Percentiles rank a stretch among this genome's conserved stretches.
phyloP scores from a whole-genome alignment of 78 protist species.

The Dictyostelium purpureum region DNA sequence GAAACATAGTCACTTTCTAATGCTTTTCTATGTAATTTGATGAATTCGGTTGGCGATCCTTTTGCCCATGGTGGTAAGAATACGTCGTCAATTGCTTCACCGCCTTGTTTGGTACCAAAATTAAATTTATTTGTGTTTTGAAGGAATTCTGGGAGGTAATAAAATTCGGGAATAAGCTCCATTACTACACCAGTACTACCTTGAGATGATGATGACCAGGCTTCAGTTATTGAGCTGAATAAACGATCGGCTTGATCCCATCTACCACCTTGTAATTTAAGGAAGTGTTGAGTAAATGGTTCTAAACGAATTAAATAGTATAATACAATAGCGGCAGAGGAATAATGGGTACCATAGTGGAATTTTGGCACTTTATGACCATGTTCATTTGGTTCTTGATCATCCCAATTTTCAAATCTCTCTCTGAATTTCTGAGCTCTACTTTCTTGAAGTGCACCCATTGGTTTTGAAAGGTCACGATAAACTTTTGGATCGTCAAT shows the following conservation, averaged over 20 bases:
- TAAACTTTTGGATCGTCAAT: constrained; percentile 81
- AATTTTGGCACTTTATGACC: constrained; percentile 81
- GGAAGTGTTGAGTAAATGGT: constrained; percentile 92
- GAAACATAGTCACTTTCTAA: constrained; percentile 93
- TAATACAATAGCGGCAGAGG: constrained; percentile 85
- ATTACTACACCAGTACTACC: constrained; percentile 84
- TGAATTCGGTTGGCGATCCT: constrained; percentile 80
- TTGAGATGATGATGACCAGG: constrained; percentile 78
- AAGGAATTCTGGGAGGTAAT: constrained; percentile 78
- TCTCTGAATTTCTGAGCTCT: constrained; percentile 76
- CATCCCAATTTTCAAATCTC: constrained; percentile 81
- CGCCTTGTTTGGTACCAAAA: constrained; percentile 86
- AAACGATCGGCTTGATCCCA: constrained; percentile 97
- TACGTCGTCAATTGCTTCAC: constrained; percentile 85
- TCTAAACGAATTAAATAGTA: constrained; percentile 95
- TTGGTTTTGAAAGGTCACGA: constrained; percentile 96
- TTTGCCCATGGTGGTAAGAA: constrained; percentile 97
- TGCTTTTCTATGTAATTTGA: constrained; percentile 81
- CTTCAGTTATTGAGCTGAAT: constrained; percentile 84
- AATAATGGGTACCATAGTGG: constrained; percentile 97
- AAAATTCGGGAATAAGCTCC: constrained; percentile 97
- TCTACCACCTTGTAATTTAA: constrained; percentile 91
- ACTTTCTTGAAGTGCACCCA: constrained; percentile 91
- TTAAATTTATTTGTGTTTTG: constrained; percentile 67
- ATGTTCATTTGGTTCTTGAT: constrained; percentile 60